These are phyloP conservation scores for Cladosporium austrohemisphaericum DNA, from an alignment of 2,329 filamentous ascomycete species.

Conservation along the genomic window DNA sequence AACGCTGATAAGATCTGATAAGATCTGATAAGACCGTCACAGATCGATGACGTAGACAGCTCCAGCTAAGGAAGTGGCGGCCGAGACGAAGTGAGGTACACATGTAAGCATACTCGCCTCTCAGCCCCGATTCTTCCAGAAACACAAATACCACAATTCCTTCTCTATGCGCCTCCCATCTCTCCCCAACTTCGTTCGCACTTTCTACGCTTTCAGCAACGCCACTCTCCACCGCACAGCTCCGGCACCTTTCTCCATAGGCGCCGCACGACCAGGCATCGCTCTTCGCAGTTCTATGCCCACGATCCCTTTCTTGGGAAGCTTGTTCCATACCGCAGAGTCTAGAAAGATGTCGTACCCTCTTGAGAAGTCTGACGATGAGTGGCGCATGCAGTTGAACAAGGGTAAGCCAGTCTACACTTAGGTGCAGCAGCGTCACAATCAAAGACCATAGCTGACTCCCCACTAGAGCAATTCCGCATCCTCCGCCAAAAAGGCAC, in stretches of 20 bases:
- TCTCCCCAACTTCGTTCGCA: conserved; percentile 46
- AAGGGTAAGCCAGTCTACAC: conserved; percentile 50
- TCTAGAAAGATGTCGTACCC: conserved; percentile 59
- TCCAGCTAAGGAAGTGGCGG: too few species aligned
- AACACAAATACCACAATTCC: background rate
- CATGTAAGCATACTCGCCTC: too few species aligned
- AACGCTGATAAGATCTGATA: too few species aligned
- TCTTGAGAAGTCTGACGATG: conserved; percentile 72
- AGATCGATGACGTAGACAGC: too few species aligned
- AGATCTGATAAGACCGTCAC: too few species aligned
- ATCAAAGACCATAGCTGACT: background rate
- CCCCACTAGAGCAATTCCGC: conserved; percentile 83
- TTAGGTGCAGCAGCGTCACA: background rate
- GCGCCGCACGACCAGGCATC: conserved; percentile 31
- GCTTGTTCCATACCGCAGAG: conserved; percentile 64
- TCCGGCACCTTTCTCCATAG: conserved; percentile 24
- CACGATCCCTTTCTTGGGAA: conserved; percentile 71
- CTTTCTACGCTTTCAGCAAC: conserved; percentile 48
- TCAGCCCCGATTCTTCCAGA: too few species aligned
- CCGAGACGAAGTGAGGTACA: too few species aligned
- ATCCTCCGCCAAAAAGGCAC: conserved; percentile 90
- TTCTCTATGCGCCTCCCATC: conserved; percentile 48
- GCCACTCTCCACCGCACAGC: conserved; percentile 33
- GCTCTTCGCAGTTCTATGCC: conserved; percentile 58
- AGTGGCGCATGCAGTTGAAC: conserved; percentile 85